A percentile compares a stretch with the other conserved stretches of the same genome.
phyloP scores from a whole-genome alignment of 108 stramenopile genomes.

The Skeletonema menzelii region DNA sequence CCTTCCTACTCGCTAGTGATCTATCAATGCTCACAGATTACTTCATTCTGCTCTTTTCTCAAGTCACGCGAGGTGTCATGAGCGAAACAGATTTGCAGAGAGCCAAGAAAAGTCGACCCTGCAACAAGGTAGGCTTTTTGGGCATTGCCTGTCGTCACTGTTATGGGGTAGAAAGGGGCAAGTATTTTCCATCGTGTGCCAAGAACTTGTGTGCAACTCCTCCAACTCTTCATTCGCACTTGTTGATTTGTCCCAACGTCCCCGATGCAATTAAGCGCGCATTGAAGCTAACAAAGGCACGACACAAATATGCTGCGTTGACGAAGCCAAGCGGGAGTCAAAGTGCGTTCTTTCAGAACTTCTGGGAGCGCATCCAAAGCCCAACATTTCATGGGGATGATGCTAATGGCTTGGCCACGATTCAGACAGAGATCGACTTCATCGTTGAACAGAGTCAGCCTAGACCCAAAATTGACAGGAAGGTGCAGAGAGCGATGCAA shows the following conservation, averaged over 20 bases:
- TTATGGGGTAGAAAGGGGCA: conserved; percentile 15
- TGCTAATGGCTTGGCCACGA: neutral
- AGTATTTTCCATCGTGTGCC: conserved; percentile 14
- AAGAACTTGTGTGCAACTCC: conserved; percentile 29
- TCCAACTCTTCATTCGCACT: conserved; percentile 27
- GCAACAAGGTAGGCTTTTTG: neutral
- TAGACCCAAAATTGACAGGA: neutral
- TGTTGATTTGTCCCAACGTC: conserved; percentile 20
- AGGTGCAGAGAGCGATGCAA: neutral
- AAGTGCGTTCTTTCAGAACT: conserved; percentile 15
- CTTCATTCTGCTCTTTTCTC: conserved; percentile 12
- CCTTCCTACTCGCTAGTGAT: conserved; percentile 8
- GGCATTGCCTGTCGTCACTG: conserved; percentile 34
- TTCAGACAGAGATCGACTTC: neutral
- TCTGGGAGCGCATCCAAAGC: conserved; percentile 39
- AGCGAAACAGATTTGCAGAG: neutral
- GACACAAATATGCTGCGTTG: conserved; percentile 15
- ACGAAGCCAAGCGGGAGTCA: conserved; percentile 20
- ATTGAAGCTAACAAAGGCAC: conserved; percentile 30
- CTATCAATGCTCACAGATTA: conserved; percentile 5
- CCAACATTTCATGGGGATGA: conserved; percentile 18
- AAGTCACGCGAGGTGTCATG: conserved; percentile 30
- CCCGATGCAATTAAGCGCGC: conserved; percentile 10
- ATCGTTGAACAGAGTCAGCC: conserved; percentile 20
- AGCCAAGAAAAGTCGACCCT: neutral